Evolutionary conservation across 2,329 filamentous ascomycete genomes (phyloP).

Genomic region (Tricladium varicosporioides): DNA sequence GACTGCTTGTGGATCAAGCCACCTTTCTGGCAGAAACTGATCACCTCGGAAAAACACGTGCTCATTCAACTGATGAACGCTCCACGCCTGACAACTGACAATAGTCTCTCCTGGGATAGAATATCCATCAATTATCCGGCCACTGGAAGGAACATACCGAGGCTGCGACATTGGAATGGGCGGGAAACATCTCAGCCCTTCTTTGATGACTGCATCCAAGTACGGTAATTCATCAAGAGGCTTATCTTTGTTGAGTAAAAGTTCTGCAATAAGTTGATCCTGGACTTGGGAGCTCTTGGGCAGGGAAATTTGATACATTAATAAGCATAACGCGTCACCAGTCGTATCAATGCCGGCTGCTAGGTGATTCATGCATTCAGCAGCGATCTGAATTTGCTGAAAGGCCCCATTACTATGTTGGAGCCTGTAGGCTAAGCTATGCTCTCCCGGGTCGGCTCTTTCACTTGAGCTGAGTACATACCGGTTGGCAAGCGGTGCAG

Average conservation of each 20-base stretch:
- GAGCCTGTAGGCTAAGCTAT: constrained; percentile 60
- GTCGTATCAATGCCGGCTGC: constrained; percentile 71
- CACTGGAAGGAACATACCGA: constrained; percentile 53
- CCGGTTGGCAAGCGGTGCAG: constrained; percentile 51
- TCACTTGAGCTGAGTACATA: constrained; percentile 55
- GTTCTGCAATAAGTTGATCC: constrained; percentile 50
- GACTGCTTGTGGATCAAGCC: constrained; percentile 67
- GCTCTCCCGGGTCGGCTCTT: constrained; percentile 45
- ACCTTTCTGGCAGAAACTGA: constrained; percentile 75
- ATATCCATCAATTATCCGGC: constrained; percentile 54
- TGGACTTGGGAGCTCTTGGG: constrained; percentile 53
- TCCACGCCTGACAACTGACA: constrained; percentile 61
- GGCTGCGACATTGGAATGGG: constrained; percentile 68
- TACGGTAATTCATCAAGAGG: constrained; percentile 52
- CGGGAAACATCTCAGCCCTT: constrained; percentile 61
- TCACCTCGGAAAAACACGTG: constrained; percentile 78
- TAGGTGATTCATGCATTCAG: constrained; percentile 70
- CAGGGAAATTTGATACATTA: constrained; percentile 69
- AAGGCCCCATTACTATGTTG: constrained; percentile 48
- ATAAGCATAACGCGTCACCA: constrained; percentile 65
- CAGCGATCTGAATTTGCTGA: constrained; percentile 54
- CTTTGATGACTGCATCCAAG: constrained; percentile 62
- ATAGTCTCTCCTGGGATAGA: constrained; percentile 52
- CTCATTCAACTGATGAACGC: constrained; percentile 55
- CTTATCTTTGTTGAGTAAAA: constrained; percentile 40